Evolutionary conservation across 768 basidiomycete genomes (phyloP), one percentile per base, ranked within the genome.

Genomic region (Coprinopsis cinerea): DNA sequence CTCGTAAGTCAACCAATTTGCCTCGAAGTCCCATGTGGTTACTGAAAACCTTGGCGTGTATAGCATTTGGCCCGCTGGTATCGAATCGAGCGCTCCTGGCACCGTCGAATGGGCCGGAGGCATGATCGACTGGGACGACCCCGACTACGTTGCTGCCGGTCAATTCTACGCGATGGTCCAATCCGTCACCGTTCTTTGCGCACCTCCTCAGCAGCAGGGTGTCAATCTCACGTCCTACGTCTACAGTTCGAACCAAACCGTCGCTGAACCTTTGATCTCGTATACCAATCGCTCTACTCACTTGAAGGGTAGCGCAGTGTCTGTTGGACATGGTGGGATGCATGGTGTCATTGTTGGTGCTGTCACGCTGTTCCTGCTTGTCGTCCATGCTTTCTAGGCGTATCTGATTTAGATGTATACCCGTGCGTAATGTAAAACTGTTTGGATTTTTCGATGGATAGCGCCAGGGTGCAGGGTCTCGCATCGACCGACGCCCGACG

Each of bases 11-110:
- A 28, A 25, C n/a, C 30, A 40, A 39, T 14, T 27, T 28, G 27
- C n/a, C 28, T 15, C 30, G 20, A 18, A 22, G 35, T 44, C 13
- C 2, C 23, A 42, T 36, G 25, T 20, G 27, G 18, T 32, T 49
- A 15, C 27, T 23, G n/a, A 30, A 26, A 7, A 44, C 25, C 11
- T 24, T 49, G 13, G 26, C 26, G 44, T 72, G 44, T 7, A 13
- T 49, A 76, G 85, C 53, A 56, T 92, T 47, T 92, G 90, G 89
- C 85, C 89, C n/a, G 85, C 85, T 4, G 91, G 90, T 26, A 82
- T 88, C 59, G 49, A 71, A 32, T 59, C 72, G 7, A 74, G 71
- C 27, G 71, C 88, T 6, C 65, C 69, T 43, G 91, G 91, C 22
- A 91, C 86, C 6, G 67, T 94, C 27, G 57, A 77, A 48, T 94